These are phyloP conservation scores for Stephanocyclus meneghinianus DNA, from an alignment of 352 stramenopile species.

Conservation along the genomic window DNA sequence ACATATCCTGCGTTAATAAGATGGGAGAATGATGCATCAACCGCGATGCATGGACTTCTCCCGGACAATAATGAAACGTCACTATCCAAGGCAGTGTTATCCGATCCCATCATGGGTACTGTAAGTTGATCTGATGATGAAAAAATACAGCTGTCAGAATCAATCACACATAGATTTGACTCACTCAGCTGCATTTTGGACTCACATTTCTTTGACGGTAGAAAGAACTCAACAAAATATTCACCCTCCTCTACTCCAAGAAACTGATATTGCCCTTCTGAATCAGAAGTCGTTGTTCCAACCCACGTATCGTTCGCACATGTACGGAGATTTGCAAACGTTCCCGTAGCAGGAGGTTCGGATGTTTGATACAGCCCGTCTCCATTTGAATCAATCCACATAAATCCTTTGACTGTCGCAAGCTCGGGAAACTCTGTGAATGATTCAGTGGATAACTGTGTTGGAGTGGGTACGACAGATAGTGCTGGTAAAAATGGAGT, in stretches of 20 bases:
- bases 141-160: too few relatives aligned
- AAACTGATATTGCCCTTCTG: conserved; percentile 32
- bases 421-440: too few relatives aligned
- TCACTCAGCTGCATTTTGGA: too few relatives aligned
- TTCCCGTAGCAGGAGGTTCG: conserved; percentile 6
- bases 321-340: conserved; percentile 32
- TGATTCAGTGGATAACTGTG: too few relatives aligned
- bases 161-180: too few relatives aligned
- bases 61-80: conserved; percentile 14
- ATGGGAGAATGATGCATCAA: conserved; percentile 8
- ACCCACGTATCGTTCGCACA: conserved; percentile 13
- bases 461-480: too few relatives aligned
- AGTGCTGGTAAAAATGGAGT: too few relatives aligned
- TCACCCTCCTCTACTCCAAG: conserved; percentile 14
- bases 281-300: conserved; percentile 1
- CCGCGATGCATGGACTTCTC: conserved; percentile 15
- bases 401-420: background rate
- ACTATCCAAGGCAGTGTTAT: conserved; percentile 19
- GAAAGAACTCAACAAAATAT: conserved; percentile 47
- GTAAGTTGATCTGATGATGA: conserved; percentile 18
- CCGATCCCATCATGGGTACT: background rate
- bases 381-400: conserved; percentile 34
- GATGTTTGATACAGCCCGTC: conserved; percentile 26
- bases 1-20: conserved; percentile 40
- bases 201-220: conserved; percentile 21